A percentile compares a stretch with the other conserved stretches of the same genome.
Conservation (phyloP, 257 asterid genomes). For the Solanum microdontum region DNA sequence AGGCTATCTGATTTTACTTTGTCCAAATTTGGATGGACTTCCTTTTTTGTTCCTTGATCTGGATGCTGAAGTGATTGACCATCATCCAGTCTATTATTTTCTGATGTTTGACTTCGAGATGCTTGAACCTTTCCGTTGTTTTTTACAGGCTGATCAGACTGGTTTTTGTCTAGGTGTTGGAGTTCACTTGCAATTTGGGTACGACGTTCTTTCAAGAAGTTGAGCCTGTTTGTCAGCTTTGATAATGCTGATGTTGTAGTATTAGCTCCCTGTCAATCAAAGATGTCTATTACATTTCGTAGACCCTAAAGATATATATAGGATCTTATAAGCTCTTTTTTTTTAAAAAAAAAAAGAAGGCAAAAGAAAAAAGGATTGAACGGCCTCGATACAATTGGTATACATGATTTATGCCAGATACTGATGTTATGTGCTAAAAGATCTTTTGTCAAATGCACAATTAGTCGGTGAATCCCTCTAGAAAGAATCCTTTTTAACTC, state of each 20-base stretch:
- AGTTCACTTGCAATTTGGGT: slow-evolving; percentile 61
- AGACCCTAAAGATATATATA: background rate
- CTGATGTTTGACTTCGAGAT: slow-evolving; percentile 32
- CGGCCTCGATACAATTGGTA: background rate
- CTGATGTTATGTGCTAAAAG: background rate
- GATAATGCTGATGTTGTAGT: slow-evolving; percentile 68
- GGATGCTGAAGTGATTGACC: slow-evolving; percentile 11
- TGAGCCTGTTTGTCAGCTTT: slow-evolving; percentile 80
- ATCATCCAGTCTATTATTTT: slow-evolving; percentile 4
- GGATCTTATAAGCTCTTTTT: background rate
- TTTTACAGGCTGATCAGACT: slow-evolving; percentile 19
- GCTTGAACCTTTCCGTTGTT: slow-evolving; percentile 22
- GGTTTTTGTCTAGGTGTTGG: slow-evolving; percentile 46
- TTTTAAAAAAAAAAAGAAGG: background rate
- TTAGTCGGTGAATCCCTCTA: background rate
- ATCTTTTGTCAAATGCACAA: background rate
- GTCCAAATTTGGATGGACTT: slow-evolving; percentile 34
- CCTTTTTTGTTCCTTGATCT: slow-evolving; percentile 27
- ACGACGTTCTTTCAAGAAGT: slow-evolving; percentile 86
- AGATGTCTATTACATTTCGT: background rate
- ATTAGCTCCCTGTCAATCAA: slow-evolving; percentile 50
- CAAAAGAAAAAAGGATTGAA: background rate
- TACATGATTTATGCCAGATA: background rate
- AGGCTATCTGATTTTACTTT: slow-evolving; percentile 56
- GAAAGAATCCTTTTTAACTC: background rate